Percentiles rank a stretch among this genome's conserved stretches.
These are phyloP conservation scores for Aspergillus fischeri DNA, from an alignment of 2,329 filamentous ascomycete species.

Conservation along the genomic window DNA sequence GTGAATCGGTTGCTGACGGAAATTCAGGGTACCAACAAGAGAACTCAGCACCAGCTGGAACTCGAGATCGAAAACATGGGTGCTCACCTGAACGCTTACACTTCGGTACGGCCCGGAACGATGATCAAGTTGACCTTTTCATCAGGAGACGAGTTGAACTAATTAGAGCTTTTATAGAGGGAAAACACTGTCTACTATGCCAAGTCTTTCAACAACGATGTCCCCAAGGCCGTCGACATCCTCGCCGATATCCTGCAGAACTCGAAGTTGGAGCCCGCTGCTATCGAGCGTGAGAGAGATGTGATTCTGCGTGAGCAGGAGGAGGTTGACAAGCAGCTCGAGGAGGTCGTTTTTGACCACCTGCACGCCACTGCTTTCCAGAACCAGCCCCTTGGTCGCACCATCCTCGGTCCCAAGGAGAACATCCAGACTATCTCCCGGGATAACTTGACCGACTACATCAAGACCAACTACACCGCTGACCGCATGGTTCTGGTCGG, in stretches of 20 bases:
- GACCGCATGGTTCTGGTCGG: conserved; percentile 99
- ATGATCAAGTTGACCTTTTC: background rate
- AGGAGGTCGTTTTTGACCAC: conserved; percentile 99
- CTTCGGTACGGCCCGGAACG: conserved; percentile 66
- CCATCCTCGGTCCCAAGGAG: conserved; percentile 94
- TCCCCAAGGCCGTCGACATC: conserved; percentile 94
- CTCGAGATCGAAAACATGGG: conserved; percentile 99
- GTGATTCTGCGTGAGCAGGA: conserved; percentile 98
- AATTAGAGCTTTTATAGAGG: conserved; percentile 55
- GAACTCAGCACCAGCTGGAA: conserved; percentile 95
- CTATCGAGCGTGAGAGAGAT: conserved; percentile 96
- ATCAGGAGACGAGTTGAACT: conserved; percentile 19
- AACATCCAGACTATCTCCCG: conserved; percentile 97
- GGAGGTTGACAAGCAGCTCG: conserved; percentile 99
- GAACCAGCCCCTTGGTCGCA: conserved; percentile 91
- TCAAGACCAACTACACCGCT: conserved; percentile 99
- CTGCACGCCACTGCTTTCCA: conserved; percentile 98
- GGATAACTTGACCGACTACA: conserved; percentile 88
- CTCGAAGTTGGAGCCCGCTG: conserved; percentile 90
- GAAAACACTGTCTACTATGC: conserved; percentile 99
- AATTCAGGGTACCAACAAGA: conserved; percentile 75
- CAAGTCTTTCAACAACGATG: conserved; percentile 97
- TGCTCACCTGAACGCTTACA: conserved; percentile 98
- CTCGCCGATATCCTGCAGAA: conserved; percentile 99
- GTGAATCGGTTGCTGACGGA: conserved; percentile 9